phyloP scores from a whole-genome alignment of 805 yeast genomes.

The Zygoascus biomembranicola region DNA sequence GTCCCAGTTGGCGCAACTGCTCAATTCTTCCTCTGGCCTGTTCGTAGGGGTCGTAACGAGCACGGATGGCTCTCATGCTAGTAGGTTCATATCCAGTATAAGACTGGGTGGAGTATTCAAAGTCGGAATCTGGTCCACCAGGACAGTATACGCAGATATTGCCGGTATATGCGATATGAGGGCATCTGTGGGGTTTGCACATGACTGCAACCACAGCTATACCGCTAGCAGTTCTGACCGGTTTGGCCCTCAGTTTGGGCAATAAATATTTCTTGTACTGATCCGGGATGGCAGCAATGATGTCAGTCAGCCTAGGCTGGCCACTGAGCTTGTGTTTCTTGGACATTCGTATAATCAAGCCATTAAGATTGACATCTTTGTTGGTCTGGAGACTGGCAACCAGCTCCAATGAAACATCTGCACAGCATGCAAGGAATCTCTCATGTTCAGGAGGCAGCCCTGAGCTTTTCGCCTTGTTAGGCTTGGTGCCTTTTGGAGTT shows the following conservation, averaged over 20 bases:
- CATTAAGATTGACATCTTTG: slow-evolving; percentile 82
- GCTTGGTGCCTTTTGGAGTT: slow-evolving; percentile 3
- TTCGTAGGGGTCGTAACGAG: slow-evolving; percentile 96
- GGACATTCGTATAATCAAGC: slow-evolving; percentile 73
- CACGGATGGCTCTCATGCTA: slow-evolving; percentile 98
- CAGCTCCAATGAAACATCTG: slow-evolving; percentile 81
- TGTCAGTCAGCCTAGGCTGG: slow-evolving; percentile 92
- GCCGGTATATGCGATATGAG: slow-evolving; percentile 98
- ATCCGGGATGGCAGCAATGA: slow-evolving; percentile 91
- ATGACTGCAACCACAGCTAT: slow-evolving; percentile 98
- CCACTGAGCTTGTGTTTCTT: slow-evolving; percentile 85
- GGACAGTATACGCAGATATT: slow-evolving; percentile 97
- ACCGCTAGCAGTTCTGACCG: slow-evolving; percentile 97
- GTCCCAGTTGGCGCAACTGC: slow-evolving; percentile 91
- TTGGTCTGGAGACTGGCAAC: slow-evolving; percentile 67
- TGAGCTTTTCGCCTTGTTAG: slow-evolving; percentile 36
- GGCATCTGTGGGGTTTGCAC: slow-evolving; percentile 99
- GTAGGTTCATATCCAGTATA: slow-evolving; percentile 99
- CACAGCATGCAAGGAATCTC: slow-evolving; percentile 84
- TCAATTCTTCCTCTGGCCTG: slow-evolving; percentile 97
- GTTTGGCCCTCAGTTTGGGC: slow-evolving; percentile 96
- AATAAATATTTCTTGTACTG: slow-evolving; percentile 85
- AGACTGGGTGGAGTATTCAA: slow-evolving; percentile 95
- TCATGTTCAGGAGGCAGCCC: slow-evolving; percentile 79
- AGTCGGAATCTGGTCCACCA: slow-evolving; percentile 98